Conservation (phyloP, 768 basidiomycete species). For the Dendrothele bispora region DNA sequence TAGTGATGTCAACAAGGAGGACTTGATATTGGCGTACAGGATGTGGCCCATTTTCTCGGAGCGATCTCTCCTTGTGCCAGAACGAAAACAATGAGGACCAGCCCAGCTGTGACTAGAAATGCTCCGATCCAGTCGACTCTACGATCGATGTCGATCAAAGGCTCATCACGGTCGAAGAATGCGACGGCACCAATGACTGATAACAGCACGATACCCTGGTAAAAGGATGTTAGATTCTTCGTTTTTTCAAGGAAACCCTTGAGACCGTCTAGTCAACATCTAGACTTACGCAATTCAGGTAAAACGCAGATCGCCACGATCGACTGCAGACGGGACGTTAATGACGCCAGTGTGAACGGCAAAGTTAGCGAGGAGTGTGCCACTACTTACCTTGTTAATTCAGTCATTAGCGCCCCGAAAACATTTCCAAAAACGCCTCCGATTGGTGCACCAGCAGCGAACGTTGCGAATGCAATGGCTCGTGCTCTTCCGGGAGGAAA, state of each 20-base stretch:
- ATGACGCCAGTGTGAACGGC: too few species aligned
- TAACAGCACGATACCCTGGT: slow-evolving; percentile 37
- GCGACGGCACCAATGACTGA: slow-evolving; percentile 52
- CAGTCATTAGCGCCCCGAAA: slow-evolving; percentile 69
- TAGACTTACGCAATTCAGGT: too few species aligned
- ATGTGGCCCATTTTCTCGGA: slow-evolving; percentile 58
- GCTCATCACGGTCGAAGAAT: slow-evolving; percentile 61
- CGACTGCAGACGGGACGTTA: too few species aligned
- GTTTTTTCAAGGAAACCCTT: too few species aligned
- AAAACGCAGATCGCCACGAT: too few species aligned
- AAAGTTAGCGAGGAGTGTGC: too few species aligned
- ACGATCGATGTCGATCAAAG: slow-evolving; percentile 38
- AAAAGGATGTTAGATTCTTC: too few species aligned
- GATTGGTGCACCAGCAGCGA: slow-evolving; percentile 82
- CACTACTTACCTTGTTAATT: slow-evolving; percentile 45
- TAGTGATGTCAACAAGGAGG: too few species aligned
- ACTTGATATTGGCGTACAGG: too few species aligned
- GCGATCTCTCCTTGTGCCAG: slow-evolving; percentile 68
- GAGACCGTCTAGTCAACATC: too few species aligned
- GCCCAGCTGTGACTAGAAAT: slow-evolving; percentile 50
- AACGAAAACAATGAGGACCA: slow-evolving; percentile 72
- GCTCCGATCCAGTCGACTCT: slow-evolving; percentile 82
- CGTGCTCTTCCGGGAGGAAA: slow-evolving; percentile 70
- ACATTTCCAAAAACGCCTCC: slow-evolving; percentile 72
- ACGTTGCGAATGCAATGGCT: slow-evolving; percentile 78